These are phyloP conservation scores for Rhizomucor miehei DNA, from an alignment of 371 early-diverging fungal species.

Conservation along the genomic window DNA sequence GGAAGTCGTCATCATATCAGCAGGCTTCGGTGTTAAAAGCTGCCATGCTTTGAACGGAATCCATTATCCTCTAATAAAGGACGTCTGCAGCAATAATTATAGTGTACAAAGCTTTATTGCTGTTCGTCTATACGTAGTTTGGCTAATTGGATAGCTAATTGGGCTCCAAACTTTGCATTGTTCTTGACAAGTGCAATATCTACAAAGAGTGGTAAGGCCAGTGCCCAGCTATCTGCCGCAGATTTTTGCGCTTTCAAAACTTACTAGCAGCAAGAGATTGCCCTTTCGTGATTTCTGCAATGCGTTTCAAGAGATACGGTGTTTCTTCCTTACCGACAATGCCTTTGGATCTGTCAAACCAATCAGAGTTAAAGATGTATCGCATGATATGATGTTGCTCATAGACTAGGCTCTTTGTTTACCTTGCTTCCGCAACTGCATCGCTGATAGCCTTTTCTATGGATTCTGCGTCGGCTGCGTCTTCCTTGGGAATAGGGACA, in stretches of 20 bases:
- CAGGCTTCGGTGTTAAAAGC: no score
- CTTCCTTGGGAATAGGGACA: constrained; percentile 81
- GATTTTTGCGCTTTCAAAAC: constrained; percentile 9
- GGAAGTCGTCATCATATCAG: no score
- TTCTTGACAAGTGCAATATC: constrained; percentile 90
- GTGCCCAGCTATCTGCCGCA: neutral
- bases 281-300: constrained; percentile 79
- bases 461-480: constrained; percentile 57
- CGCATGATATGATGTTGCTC: neutral
- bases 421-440: constrained; percentile 71
- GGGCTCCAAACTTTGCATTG: constrained; percentile 81
- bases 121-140: neutral
- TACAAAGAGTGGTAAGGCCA: constrained; percentile 12
- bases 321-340: constrained; percentile 87
- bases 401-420: constrained; percentile 2
- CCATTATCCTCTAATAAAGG: no score
- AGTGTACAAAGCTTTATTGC: no score
- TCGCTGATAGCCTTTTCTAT: constrained; percentile 70
- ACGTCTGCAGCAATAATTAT: no score
- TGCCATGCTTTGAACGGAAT: no score
- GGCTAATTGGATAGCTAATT: constrained; percentile 65
- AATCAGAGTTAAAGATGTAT: neutral
- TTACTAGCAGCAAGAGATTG: constrained; percentile 79
- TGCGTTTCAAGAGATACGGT: constrained; percentile 82
- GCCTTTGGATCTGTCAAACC: constrained; percentile 35